Evolutionary conservation across 2,329 filamentous ascomycete genomes (phyloP).

Genomic region (Emergomyces orientalis): DNA sequence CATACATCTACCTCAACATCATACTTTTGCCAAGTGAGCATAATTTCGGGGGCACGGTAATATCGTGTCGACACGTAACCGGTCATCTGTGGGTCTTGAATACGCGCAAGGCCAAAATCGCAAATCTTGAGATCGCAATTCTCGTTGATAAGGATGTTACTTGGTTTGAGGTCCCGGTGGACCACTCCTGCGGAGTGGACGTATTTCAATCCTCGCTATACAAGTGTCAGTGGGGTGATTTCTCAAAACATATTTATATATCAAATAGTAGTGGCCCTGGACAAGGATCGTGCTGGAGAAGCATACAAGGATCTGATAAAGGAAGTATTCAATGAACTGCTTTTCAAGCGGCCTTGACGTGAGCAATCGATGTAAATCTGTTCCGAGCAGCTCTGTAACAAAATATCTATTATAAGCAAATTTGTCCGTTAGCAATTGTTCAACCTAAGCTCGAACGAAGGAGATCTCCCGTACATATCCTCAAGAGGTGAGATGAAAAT

Average conservation of each 20-base stretch:
- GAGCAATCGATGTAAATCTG: conserved; percentile 88
- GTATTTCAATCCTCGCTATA: conserved; percentile 90
- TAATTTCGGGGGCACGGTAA: conserved; percentile 97
- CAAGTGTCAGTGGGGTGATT: conserved; percentile 13
- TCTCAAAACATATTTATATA: neutral
- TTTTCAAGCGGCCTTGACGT: conserved; percentile 95
- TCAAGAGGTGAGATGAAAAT: conserved; percentile 99
- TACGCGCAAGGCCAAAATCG: conserved; percentile 93
- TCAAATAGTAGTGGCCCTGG: neutral
- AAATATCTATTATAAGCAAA: conserved; percentile 65
- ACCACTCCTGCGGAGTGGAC: conserved; percentile 97
- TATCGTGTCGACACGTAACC: conserved; percentile 98
- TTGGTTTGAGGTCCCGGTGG: conserved; percentile 93
- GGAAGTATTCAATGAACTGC: conserved; percentile 99
- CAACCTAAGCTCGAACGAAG: neutral
- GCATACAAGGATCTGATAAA: conserved; percentile 94
- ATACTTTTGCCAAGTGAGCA: conserved; percentile 99
- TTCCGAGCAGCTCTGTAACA: conserved; percentile 93
- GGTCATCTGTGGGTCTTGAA: conserved; percentile 99
- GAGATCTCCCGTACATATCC: conserved; percentile 66
- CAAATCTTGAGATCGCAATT: conserved; percentile 99
- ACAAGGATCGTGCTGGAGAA: conserved; percentile 6
- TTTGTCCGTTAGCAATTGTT: conserved; percentile 10
- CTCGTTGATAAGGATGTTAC: conserved; percentile 98
- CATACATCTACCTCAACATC: conserved; percentile 98